Evolutionary conservation across 129 eudicot genomes (phyloP), one percentile per base, ranked within the genome.

Genomic region (Sambucus nigra): DNA sequence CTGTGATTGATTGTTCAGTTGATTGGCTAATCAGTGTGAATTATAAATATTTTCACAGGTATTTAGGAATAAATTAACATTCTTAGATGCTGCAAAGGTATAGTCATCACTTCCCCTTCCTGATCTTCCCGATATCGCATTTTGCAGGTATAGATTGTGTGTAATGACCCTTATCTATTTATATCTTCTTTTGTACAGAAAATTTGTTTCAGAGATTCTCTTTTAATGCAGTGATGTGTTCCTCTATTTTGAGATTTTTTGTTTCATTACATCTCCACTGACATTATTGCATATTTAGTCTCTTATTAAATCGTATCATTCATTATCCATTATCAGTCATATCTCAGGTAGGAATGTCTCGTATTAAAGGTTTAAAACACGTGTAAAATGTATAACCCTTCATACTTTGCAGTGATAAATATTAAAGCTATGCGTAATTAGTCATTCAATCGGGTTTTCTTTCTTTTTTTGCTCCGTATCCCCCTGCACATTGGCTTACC

Each of bases 1-100:
- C n/a, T n/a, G n/a, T n/a, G n/a, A n/a, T n/a, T n/a, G n/a, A n/a
- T n/a, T n/a, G n/a, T n/a, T n/a, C n/a, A n/a, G n/a, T n/a, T n/a
- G n/a, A n/a, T n/a, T n/a, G n/a, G n/a, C n/a, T n/a, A n/a, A n/a
- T n/a, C n/a, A n/a, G n/a, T n/a, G n/a, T n/a, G n/a, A n/a, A n/a
- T n/a, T n/a, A n/a, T n/a, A n/a, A n/a, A n/a, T n/a, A n/a, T n/a
- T 45, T 66, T 42, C 46, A 49, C 70, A 89, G 97, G 77, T 60
- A 60, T 89, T 89, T 70, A 77, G 94, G 55, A 89, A 81, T 57
- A 89, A 76, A 70, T 58, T 89, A 55, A 33, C 67, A 25, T 89
- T 89, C 61, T 89, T 73, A 67, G 97, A 95, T 57, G 97, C 97
- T 69, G 97, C 97, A 53, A 89, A 89, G 74, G 56, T 79, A 38